A percentile compares a stretch with the other conserved stretches of the same genome.
Conservation (phyloP, 2,329 filamentous ascomycete species). For the Alternaria angustiovoidea region DNA sequence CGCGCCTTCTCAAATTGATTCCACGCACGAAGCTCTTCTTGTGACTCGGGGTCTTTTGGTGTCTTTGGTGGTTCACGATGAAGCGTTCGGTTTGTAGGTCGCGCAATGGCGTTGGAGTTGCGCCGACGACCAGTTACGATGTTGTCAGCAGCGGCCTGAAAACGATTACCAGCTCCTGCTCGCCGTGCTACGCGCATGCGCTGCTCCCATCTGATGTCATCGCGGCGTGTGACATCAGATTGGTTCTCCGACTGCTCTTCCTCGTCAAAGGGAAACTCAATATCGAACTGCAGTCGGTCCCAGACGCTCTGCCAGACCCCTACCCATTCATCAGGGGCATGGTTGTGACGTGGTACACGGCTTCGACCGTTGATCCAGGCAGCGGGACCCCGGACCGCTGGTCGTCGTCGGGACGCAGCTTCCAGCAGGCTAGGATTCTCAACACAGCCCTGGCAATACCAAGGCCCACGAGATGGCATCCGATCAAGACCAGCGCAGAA, state of each 20-base stretch:
- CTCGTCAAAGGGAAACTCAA: conserved; percentile 86
- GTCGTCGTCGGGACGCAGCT: conserved; percentile 44
- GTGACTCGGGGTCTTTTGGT: conserved; percentile 72
- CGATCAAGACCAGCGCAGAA: conserved; percentile 85
- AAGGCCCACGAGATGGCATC: conserved; percentile 74
- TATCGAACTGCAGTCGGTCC: conserved; percentile 77
- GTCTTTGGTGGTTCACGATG: conserved; percentile 50
- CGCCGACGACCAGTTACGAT: conserved; percentile 53
- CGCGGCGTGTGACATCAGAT: conserved; percentile 63
- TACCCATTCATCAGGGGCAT: conserved; percentile 63
- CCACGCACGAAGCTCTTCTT: conserved; percentile 87
- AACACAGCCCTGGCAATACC: conserved; percentile 89
- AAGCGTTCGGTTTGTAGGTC: conserved; percentile 42
- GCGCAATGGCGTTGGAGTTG: conserved; percentile 50
- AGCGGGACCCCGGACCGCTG: conserved; percentile 38
- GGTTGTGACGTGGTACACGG: conserved; percentile 41
- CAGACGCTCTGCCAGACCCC: conserved; percentile 90
- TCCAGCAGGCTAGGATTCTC: conserved; percentile 49
- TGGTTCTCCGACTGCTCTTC: conserved; percentile 65
- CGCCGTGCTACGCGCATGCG: conserved; percentile 82
- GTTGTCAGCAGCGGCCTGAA: conserved; percentile 72
- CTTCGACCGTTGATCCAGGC: conserved; percentile 42
- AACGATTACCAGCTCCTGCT: conserved; percentile 77
- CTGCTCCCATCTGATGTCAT: conserved; percentile 79
- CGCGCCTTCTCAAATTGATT: conserved; percentile 87